Base-by-base conservation (phyloP, 2,329 filamentous ascomycete genomes). In the Teratosphaeriaceae sp. region DNA sequence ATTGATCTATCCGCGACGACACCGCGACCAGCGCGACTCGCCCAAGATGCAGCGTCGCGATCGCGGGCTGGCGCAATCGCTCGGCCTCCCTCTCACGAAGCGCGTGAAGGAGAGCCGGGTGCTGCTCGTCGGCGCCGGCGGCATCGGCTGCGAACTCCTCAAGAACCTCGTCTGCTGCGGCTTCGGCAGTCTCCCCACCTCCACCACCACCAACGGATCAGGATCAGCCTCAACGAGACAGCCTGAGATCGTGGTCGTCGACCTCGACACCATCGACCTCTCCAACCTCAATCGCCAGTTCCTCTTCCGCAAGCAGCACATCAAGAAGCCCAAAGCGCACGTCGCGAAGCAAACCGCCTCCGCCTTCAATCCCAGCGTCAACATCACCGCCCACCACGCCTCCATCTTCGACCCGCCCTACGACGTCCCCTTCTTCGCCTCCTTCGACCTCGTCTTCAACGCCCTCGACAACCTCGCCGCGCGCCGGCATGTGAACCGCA, bases 261-360 rank as follows among this genome's bases (percentile, higher is more conserved):
- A 98, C 65, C 84, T 98, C 47, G 92, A 98, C 65, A 98, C 92
- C 1, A 97, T 98, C 68, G 92, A 98, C 62, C 76, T 98, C 18
- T 95, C 88, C 69, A 98, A 98, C 62, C 76, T 98, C 39, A 98
- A 98, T 58, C 85, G 92, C 43, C 92, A 98, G 65, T 98, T 98
- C 59, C 80, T 98, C 37, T 98, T 98, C 66, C 80, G 89, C 48
- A 84, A 90, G 58, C 89, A 97, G 63, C 92, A 98, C 61, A 97
- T 98, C 67, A 97, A 96, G 67, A 95, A 95, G 65, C 80, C 90
- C 1, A 98, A 98, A 64, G 89, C 92, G 40, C 68, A 94, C 68
- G 89, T 96, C 51, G 92, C 90, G 37, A 95, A 90, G 64, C 89
- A 96, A 53, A 88, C 85, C 18, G 92, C 90, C 38, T 79, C 84